Evolutionary conservation across 371 early-diverging fungal species (phyloP), one percentile per base, ranked within the genome.

Genomic region (Scutellospora calospora): DNA sequence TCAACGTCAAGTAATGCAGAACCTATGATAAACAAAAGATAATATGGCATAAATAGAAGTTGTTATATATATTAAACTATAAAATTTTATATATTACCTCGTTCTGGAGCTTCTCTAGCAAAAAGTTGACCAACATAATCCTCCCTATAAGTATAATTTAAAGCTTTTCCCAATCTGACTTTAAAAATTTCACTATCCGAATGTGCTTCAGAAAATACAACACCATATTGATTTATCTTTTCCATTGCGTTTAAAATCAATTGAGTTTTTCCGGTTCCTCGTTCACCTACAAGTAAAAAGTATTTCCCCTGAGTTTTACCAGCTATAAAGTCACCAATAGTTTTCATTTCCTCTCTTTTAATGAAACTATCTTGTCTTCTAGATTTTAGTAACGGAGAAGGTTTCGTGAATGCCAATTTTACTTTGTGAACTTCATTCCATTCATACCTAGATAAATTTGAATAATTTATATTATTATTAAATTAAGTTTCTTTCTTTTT

Each of bases 191-290:
- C 79, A 69, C 71, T 55, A 25, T 79, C 79, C 14, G 79, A 79
- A 79, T 79, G 79, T 25, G 79, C 79, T 0, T 79, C 79, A 27
- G 31, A n/a, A 71, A 79, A 79, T 71, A 79, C 79, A 54, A 69
- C 20, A n/a, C 79, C 79, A 55, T 57, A 55, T 38, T 79, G 79
- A 27, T 49, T 49, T 12, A 69, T n/a, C 41, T 57, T 79, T 11
- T 79, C 59, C 79, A 79, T 79, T 25, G 79, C 79, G 29, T 69
- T 79, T 49, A 79, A 71, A 18, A 79, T 51, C 51, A 79, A 55
- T 69, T 79, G 79, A 12, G 79, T 79, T 71, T 79, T 79, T 31
- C 79, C 79, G 3, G 79, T 79, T 69, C 79, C 79, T 29, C 65
- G 55, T 55, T 79, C 79, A 57, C 79, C 79, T 14, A 79, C 59